Evolutionary conservation across 2,329 filamentous ascomycete species (phyloP), one percentile per base, ranked within the genome.

Genomic region (Colletotrichum sp.): DNA sequence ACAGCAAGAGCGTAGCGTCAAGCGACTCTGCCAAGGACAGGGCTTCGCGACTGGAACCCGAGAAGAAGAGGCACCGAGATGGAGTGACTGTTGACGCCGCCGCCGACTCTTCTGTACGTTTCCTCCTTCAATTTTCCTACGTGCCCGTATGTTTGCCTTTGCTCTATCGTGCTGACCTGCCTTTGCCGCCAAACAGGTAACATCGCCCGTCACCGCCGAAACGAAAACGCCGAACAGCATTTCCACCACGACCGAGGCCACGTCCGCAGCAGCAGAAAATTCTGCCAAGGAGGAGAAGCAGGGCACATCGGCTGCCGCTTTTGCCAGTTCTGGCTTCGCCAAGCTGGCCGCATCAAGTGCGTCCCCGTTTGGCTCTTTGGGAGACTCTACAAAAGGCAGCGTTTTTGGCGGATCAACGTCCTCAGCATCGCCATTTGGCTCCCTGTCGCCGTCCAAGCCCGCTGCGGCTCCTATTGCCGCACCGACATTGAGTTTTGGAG

Each of bases 291-390:
- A 72, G 72, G 34, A 80, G 60, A 77, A 76, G 34, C 75, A 78
- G 44, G 81, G 83, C 68, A 90, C 91, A 22, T 91, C 93, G 8
- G 77, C 88, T 15, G 90, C 90, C 12, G 91, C 93, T 8, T 96
- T 96, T 82, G 91, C 91, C 27, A 88, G 88, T 64, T 96, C 94
- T 5, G 91, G 90, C 22, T 92, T 96, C 80, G 91, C 93, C 68
- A 91, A 93, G 68, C 90, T 95, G 71, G 89, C 93, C 9, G 86
- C 90, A 28, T 89, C 91, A 7, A 86, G 87, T 48, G 86, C 90
- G 30, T 95, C 93, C 6, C 92, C 92, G 1, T 95, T 95, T 81
- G 91, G 91, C 52, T 82, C 87, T 22, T 81, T 93, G 60, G 90
- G 89, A 55, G 82, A 76, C 39, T 83, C 81, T 72, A 85, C 84